Percentiles rank a stretch among this genome's conserved stretches.
Evolutionary conservation across 2,329 filamentous ascomycete genomes (phyloP).

Genomic region (Aspergillus cejpii): DNA sequence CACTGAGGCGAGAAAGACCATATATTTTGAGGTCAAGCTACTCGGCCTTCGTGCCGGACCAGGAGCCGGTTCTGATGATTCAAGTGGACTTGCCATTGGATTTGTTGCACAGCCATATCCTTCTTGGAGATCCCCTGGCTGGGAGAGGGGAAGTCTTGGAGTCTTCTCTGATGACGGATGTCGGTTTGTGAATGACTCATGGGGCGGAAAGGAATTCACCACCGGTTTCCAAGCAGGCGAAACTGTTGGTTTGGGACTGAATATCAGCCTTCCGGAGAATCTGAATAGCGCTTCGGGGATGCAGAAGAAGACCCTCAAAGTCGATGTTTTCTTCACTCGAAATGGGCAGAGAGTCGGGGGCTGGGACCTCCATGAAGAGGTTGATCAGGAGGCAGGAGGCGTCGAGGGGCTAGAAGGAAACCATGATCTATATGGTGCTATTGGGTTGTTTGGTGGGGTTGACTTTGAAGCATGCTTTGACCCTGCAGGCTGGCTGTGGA

Average conservation of each 20-base stretch:
- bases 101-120: slow-evolving; percentile 58
- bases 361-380: slow-evolving; percentile 57
- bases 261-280: slow-evolving; percentile 39
- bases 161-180: slow-evolving; percentile 59
- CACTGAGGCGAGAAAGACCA: slow-evolving; percentile 44
- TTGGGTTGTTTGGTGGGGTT: slow-evolving; percentile 57
- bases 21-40: slow-evolving; percentile 56
- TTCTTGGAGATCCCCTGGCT: slow-evolving; percentile 55
- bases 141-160: slow-evolving; percentile 55
- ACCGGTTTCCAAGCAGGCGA: slow-evolving; percentile 48
- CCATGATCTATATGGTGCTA: slow-evolving; percentile 55
- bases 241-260: slow-evolving; percentile 55
- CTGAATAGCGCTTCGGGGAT: slow-evolving; percentile 29
- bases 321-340: slow-evolving; percentile 55
- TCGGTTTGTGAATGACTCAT: slow-evolving; percentile 57
- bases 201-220: slow-evolving; percentile 54
- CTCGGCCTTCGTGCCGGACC: slow-evolving; percentile 37
- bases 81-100: slow-evolving; percentile 53
- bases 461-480: slow-evolving; percentile 54
- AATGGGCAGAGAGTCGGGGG: slow-evolving; percentile 47
- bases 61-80: slow-evolving; percentile 29
- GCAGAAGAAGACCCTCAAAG: slow-evolving; percentile 29
- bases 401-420: slow-evolving; percentile 61
- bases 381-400: slow-evolving; percentile 52
- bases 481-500: slow-evolving; percentile 44